Percentiles rank a stretch among this genome's conserved stretches.
These are phyloP conservation scores for Cutaneotrichosporon spelunceum DNA, from an alignment of 1,284 basidiomycete species.

Conservation along the genomic window DNA sequence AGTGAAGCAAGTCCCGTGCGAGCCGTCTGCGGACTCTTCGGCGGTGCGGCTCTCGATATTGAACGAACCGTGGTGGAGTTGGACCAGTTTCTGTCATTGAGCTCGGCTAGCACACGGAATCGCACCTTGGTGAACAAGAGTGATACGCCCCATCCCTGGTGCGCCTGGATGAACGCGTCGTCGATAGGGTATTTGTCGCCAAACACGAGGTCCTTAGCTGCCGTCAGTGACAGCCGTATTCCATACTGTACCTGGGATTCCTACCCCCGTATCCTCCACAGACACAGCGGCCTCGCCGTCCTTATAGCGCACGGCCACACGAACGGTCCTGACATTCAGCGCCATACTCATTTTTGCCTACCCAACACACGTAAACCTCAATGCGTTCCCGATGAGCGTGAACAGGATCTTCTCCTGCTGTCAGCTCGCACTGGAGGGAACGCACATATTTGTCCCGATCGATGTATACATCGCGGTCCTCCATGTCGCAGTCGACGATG, in stretches of 20 bases:
- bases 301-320: slow-evolving; percentile 33
- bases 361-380: slow-evolving; percentile 47
- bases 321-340: slow-evolving; percentile 22
- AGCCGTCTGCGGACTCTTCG: slow-evolving; percentile 36
- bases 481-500: slow-evolving; percentile 46
- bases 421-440: neutral
- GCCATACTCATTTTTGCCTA: slow-evolving; percentile 7
- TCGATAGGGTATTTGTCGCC: slow-evolving; percentile 51
- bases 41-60: slow-evolving; percentile 46
- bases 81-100: slow-evolving; percentile 47
- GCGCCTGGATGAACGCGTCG: slow-evolving; percentile 37
- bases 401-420: slow-evolving; percentile 51
- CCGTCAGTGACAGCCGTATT: neutral
- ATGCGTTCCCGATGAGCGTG: slow-evolving; percentile 51
- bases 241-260: slow-evolving; percentile 40
- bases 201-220: slow-evolving; percentile 40
- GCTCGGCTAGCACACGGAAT: neutral
- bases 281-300: slow-evolving; percentile 33
- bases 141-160: slow-evolving; percentile 53
- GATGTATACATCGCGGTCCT: slow-evolving; percentile 42
- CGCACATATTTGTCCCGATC: slow-evolving; percentile 50
- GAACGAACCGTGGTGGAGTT: slow-evolving; percentile 51
- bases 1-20: slow-evolving; percentile 45
- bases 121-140: slow-evolving; percentile 33
- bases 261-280: slow-evolving; percentile 52